Conservation (phyloP, 345 rosid species). For the Lenwebbia sp. region DNA sequence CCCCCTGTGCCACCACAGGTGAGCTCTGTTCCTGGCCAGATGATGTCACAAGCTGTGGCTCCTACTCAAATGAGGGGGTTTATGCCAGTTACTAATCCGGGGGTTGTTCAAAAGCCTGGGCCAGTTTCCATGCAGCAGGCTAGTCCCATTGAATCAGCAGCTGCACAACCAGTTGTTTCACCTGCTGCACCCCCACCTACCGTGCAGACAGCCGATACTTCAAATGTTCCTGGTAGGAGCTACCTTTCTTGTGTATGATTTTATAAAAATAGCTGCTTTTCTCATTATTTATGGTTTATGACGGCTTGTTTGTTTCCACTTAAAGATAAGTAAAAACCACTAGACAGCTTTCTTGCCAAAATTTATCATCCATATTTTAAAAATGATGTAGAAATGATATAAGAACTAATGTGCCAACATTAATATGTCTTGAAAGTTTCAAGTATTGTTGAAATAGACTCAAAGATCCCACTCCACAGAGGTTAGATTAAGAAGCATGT, state of each 20-base stretch:
- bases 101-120: conserved; percentile 60
- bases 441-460: not conserved
- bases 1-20: conserved; percentile 38
- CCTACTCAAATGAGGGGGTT: conserved; percentile 48
- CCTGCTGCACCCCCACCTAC: conserved; percentile 85
- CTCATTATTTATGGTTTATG: not conserved
- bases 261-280: not conserved
- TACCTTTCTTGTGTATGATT: not conserved
- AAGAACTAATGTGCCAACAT: not conserved
- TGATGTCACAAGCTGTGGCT: conserved; percentile 45
- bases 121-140: conserved; percentile 56
- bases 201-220: conserved; percentile 80
- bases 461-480: not conserved
- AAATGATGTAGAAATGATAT: not conserved
- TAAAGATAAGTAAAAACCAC: not conserved
- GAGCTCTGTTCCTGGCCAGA: conserved; percentile 40
- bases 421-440: not conserved
- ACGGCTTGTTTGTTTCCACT: not conserved
- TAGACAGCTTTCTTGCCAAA: not conserved
- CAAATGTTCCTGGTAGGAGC: conserved; percentile 73
- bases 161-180: conserved; percentile 41
- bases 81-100: conserved; percentile 48
- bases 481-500: not conserved
- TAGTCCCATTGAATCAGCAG: conserved; percentile 49
- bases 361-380: not conserved